These are phyloP conservation scores for Yamadazyma membranifaciens DNA, from an alignment of 1,139 yeast genomes.

Conservation along the genomic window DNA sequence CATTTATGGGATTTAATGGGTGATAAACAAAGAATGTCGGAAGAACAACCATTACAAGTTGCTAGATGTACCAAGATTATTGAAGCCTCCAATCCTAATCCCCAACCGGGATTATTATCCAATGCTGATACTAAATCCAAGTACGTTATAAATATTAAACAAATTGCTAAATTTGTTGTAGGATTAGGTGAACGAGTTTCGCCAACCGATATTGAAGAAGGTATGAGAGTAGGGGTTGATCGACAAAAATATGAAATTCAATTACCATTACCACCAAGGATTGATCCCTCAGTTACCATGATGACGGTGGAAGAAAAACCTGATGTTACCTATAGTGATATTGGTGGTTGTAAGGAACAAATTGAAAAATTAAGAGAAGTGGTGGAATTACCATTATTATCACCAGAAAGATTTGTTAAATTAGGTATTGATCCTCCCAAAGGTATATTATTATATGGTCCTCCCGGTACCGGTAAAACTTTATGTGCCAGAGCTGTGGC, in stretches of 20 bases:
- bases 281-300: constrained; percentile 98
- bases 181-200: constrained; percentile 95
- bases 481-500: constrained; percentile 98
- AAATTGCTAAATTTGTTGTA: constrained; percentile 96
- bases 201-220: constrained; percentile 98
- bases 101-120: constrained; percentile 34
- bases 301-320: constrained; percentile 99
- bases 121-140: constrained; percentile 84
- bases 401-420: constrained; percentile 95
- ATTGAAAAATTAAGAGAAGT: constrained; percentile 96
- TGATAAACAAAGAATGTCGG: constrained; percentile 88
- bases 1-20: constrained; percentile 98
- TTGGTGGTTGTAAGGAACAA: constrained; percentile 98
- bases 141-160: constrained; percentile 94
- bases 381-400: constrained; percentile 88
- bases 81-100: constrained; percentile 49
- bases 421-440: constrained; percentile 98
- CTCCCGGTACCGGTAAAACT: constrained; percentile 99
- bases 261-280: constrained; percentile 94
- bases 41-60: constrained; percentile 95
- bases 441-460: constrained; percentile 93
- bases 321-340: constrained; percentile 84
- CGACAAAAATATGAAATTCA: constrained; percentile 95
- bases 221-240: constrained; percentile 99
- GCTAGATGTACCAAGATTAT: constrained; percentile 98